These are phyloP conservation scores for Setomelanomma holmii DNA, from an alignment of 2,329 filamentous ascomycete genomes.

Conservation along the genomic window DNA sequence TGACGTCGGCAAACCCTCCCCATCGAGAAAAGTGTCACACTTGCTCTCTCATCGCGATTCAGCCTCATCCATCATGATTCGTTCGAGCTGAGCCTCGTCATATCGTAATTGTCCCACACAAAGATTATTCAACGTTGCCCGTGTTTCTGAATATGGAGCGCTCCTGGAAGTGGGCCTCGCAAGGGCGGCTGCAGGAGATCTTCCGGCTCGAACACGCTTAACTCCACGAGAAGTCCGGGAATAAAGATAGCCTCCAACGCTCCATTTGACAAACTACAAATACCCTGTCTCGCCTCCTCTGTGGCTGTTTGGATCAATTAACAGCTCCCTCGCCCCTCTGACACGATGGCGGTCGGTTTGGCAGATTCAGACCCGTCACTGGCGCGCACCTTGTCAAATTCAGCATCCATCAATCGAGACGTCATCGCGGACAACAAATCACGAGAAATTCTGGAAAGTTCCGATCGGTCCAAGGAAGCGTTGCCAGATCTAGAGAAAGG, in stretches of 20 bases:
- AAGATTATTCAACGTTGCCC: not conserved
- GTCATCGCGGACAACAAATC: not conserved
- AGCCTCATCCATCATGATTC: not conserved
- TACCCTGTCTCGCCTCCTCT: not conserved
- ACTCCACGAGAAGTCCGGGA: constrained; percentile 11
- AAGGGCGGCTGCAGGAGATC: not conserved
- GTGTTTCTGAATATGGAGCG: not conserved
- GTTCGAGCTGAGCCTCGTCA: not conserved
- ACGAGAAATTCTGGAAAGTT: constrained; percentile 12
- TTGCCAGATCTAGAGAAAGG: constrained; percentile 16
- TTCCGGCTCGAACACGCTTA: not conserved
- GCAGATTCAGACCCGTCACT: not conserved
- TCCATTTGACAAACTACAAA: constrained; percentile 7
- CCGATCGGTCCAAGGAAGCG: not conserved
- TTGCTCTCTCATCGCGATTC: not conserved
- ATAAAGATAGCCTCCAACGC: constrained; percentile 6
- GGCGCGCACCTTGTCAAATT: not conserved
- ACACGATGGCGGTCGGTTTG: not conserved
- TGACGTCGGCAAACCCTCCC: constrained; percentile 7
- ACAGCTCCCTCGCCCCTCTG: not conserved
- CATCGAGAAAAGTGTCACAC: no score
- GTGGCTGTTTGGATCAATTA: not conserved
- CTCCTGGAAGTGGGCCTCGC: not conserved
- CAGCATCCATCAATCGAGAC: not conserved
- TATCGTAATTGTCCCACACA: not conserved